phyloP scores from a whole-genome alignment of 352 stramenopile genomes.

The Globisporangium irregulare region DNA sequence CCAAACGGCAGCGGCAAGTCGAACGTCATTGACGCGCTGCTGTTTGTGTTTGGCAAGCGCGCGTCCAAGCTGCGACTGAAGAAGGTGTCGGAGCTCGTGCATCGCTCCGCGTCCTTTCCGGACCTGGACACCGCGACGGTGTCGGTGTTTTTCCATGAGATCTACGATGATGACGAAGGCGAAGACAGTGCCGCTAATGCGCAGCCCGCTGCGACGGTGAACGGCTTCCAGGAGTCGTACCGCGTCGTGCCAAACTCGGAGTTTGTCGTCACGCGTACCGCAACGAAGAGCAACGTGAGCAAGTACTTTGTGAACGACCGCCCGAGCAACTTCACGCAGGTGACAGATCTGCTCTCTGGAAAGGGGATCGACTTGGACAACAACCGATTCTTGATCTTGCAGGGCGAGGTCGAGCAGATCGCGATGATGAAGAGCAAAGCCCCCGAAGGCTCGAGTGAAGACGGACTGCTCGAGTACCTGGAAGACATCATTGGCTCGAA shows the following conservation, averaged over 20 bases:
- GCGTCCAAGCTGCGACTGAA: constrained; percentile 96
- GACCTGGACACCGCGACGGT: constrained; percentile 94
- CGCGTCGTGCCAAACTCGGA: constrained; percentile 88
- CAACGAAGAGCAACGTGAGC: constrained; percentile 93
- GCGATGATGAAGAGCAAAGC: constrained; percentile 99
- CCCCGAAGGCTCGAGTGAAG: constrained; percentile 89
- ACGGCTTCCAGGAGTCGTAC: constrained; percentile 78
- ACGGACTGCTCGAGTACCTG: constrained; percentile 99
- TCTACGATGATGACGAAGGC: constrained; percentile 78
- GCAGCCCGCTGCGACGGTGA: not conserved
- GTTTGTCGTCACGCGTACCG: constrained; percentile 92
- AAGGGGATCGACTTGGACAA: constrained; percentile 99
- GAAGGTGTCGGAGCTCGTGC: constrained; percentile 98
- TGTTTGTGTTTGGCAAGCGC: constrained; percentile 99
- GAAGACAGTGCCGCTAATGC: not conserved
- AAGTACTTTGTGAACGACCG: constrained; percentile 97
- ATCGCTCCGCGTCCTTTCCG: constrained; percentile 91
- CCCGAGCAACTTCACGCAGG: constrained; percentile 92
- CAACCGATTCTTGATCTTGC: constrained; percentile 99
- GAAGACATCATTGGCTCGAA: constrained; percentile 99
- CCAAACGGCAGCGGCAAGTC: constrained; percentile 99
- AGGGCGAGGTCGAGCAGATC: constrained; percentile 97
- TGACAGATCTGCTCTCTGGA: constrained; percentile 91
- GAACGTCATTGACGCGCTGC: constrained; percentile 99
- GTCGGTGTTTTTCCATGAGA: constrained; percentile 98